Evolutionary conservation across 208 protist species (phyloP).

Genomic region (Trypanosoma caninum): DNA sequence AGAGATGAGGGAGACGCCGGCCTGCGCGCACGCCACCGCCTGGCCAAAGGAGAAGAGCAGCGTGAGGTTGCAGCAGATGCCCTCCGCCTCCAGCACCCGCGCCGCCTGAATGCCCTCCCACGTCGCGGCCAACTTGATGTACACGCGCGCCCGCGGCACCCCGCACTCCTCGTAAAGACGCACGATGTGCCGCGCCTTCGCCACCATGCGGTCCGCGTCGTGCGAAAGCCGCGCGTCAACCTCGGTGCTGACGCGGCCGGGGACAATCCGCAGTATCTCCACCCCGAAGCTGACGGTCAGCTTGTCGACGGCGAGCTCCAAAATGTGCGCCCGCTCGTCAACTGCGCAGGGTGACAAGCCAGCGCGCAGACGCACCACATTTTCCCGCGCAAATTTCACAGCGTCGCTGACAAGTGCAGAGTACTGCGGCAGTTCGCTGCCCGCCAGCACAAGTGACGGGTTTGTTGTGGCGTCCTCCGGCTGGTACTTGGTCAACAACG

Average conservation of each 20-base stretch:
- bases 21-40: conserved; percentile 94
- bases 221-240: conserved; percentile 97
- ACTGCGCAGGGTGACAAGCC: conserved; percentile 32
- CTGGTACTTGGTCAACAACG: conserved; percentile 89
- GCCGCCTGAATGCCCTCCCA: conserved; percentile 97
- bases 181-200: conserved; percentile 93
- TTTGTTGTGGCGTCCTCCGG: conserved; percentile 98
- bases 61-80: conserved; percentile 98
- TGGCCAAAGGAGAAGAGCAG: conserved; percentile 97
- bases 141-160: conserved; percentile 88
- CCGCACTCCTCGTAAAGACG: conserved; percentile 93
- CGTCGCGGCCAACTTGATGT: conserved; percentile 97
- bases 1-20: conserved; percentile 93
- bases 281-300: conserved; percentile 95
- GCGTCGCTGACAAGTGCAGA: conserved; percentile 81
- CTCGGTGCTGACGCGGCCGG: conserved; percentile 96
- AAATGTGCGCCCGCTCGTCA: conserved; percentile 37
- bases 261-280: conserved; percentile 97
- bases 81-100: conserved; percentile 91
- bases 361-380: conserved; percentile 40
- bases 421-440: conserved; percentile 90
- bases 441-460: conserved; percentile 94
- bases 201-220: conserved; percentile 90
- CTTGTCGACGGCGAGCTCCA: conserved; percentile 84
- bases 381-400: conserved; percentile 88